Evolutionary conservation across 768 basidiomycete species (phyloP).

Genomic region (Russula ochroleuca): DNA sequence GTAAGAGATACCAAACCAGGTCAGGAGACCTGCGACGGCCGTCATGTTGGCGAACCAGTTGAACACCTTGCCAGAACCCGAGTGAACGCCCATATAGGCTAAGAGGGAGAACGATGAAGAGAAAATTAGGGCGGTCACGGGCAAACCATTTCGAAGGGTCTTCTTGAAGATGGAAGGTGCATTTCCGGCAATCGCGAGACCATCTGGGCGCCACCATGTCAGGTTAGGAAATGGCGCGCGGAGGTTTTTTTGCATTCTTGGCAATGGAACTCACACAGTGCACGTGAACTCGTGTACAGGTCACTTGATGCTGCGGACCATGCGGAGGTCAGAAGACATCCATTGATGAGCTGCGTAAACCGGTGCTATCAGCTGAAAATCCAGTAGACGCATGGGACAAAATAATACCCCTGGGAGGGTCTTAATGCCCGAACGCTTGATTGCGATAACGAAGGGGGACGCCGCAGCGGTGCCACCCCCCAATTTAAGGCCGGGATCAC

Average conservation of each 20-base stretch:
- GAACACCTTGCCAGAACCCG: conserved; percentile 70
- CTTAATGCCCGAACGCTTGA: conserved; percentile 80
- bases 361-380: neutral
- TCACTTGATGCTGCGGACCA: conserved; percentile 92
- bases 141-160: conserved; percentile 70
- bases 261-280: conserved; percentile 57
- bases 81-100: conserved; percentile 76
- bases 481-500: conserved; percentile 51
- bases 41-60: conserved; percentile 66
- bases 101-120: conserved; percentile 62
- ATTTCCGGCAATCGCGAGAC: conserved; percentile 72
- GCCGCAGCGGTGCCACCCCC: conserved; percentile 58
- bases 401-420: conserved; percentile 71
- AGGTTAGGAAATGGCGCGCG: neutral
- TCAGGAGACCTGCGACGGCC: conserved; percentile 45
- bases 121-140: conserved; percentile 65
- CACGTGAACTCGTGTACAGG: conserved; percentile 83
- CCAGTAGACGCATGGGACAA: conserved; percentile 28
- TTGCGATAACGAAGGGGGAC: conserved; percentile 91
- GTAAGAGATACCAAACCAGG: conserved; percentile 48
- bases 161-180: conserved; percentile 76
- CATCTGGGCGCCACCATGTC: conserved; percentile 45
- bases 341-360: conserved; percentile 62
- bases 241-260: neutral
- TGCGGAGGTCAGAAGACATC: conserved; percentile 79